Base-by-base conservation (phyloP, 2,329 filamentous ascomycete genomes). In the Trichoderma arundinaceum region DNA sequence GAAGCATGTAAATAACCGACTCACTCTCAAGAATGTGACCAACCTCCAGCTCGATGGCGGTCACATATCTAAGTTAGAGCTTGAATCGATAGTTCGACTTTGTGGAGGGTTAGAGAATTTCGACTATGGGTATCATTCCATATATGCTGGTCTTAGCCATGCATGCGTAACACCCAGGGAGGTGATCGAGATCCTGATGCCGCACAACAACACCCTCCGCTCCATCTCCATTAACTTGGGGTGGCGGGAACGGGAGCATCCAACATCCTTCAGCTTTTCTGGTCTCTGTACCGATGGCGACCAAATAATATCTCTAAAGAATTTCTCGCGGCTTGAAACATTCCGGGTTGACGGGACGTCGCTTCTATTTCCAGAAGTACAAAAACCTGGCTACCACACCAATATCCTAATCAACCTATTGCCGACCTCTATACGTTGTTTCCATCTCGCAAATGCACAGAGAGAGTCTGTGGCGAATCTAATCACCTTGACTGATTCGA, bases 21-120 rank as follows among this genome's bases (percentile, higher is more conserved):
- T 59, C 10, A 10, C 33, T 59, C 43, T 59, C 41, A 44, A 35
- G n/a, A 59, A 59, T 48, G 56, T 59, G 17, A 48, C 32, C 17
- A 32, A 10, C 7, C 6, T 59, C 22, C 13, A 6, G 17, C n/a
- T 59, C 32, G 33, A 59, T 19, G 56, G 56, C 7, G 41, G 41
- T 17, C 41, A 59, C 17, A 48, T 46, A n/a, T 22, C 56, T 17
- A 35, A 19, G 17, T 15, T n/a, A 1, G n/a, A 48, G 13, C 33
- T 59, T 3, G 12, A 48, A 12, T 33, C 32, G 12, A 48, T 59
- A 15, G 32, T 59, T 12, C 17, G 41, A 13, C 56, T 44, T 15
- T 59, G 56, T 6, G 19, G 32, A 38, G 41, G 7, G n/a, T 17
- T 59, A 3, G 56, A 59, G 7, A 2, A 9, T 9, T 59, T 59